Conservation (phyloP, 495 filamentous ascomycete species). For the Talaromyces stipitatus region DNA sequence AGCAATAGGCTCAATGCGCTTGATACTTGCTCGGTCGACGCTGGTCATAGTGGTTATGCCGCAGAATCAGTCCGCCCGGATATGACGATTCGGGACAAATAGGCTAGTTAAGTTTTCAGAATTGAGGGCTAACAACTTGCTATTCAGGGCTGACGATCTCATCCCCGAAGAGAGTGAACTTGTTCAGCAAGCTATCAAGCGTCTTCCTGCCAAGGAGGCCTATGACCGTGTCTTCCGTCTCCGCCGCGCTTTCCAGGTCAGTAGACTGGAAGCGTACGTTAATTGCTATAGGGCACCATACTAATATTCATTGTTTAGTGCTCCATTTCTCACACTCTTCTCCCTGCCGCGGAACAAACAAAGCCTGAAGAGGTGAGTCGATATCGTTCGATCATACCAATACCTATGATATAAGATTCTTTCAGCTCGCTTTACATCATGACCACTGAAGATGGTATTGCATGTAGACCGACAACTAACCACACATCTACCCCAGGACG, state of each 20-base stretch:
- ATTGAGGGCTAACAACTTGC: neutral
- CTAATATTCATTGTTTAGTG: slow-evolving; percentile 35
- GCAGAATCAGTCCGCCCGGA: neutral
- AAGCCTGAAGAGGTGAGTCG: slow-evolving; percentile 60
- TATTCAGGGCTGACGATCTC: slow-evolving; percentile 77
- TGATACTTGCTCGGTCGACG: neutral
- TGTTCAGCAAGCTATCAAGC: slow-evolving; percentile 81
- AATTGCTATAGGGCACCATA: slow-evolving; percentile 1
- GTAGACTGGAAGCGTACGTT: slow-evolving; percentile 7
- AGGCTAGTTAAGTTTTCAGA: neutral
- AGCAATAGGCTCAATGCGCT: neutral
- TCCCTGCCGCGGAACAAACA: slow-evolving; percentile 76
- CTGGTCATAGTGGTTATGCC: neutral
- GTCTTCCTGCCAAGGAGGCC: slow-evolving; percentile 78
- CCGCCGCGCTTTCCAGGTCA: slow-evolving; percentile 87
- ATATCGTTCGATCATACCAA: neutral
- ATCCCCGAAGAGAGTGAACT: slow-evolving; percentile 82
- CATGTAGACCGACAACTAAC: neutral
- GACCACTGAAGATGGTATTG: too few relatives aligned
- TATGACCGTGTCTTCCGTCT: slow-evolving; percentile 98
- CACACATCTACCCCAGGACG: slow-evolving; percentile 46
- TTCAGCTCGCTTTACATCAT: too few relatives aligned
- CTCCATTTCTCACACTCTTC: slow-evolving; percentile 77
- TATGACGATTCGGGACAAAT: neutral
- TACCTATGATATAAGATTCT: too few relatives aligned